A percentile compares a stretch with the other conserved stretches of the same genome.
Evolutionary conservation across 2,329 filamentous ascomycete species (phyloP).

Genomic region (Didymella arachidicola): DNA sequence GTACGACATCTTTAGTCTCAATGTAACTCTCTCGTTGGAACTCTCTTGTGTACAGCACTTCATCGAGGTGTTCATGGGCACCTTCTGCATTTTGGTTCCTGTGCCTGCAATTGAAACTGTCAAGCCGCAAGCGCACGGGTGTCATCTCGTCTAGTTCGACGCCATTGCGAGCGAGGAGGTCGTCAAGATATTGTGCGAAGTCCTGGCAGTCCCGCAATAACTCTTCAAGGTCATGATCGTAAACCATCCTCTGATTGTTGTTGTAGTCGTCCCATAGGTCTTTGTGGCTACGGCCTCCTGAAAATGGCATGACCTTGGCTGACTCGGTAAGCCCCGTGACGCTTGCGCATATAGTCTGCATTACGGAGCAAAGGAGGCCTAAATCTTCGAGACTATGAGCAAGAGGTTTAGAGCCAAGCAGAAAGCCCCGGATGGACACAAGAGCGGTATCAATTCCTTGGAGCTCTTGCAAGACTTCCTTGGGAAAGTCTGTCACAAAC

Average conservation of each 20-base stretch:
- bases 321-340: conserved; percentile 33
- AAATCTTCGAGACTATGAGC: conserved; percentile 26
- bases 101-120: conserved; percentile 31
- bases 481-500: conserved; percentile 27
- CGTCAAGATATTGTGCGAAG: conserved; percentile 34
- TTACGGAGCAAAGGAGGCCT: conserved; percentile 36
- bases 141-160: conserved; percentile 31
- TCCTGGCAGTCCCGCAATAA: conserved; percentile 34
- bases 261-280: conserved; percentile 40
- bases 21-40: conserved; percentile 28
- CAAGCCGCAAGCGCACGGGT: conserved; percentile 30
- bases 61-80: conserved; percentile 32
- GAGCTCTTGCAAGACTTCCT: conserved; percentile 27
- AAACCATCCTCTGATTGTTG: conserved; percentile 26
- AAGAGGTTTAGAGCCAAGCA: conserved; percentile 22
- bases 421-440: conserved; percentile 23
- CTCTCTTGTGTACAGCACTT: conserved; percentile 37
- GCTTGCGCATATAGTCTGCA: conserved; percentile 32
- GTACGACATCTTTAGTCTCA: conserved; percentile 27
- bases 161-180: conserved; percentile 25
- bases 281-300: conserved; percentile 8
- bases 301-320: conserved; percentile 13
- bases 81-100: conserved; percentile 25
- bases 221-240: conserved; percentile 27
- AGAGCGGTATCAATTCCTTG: conserved; percentile 26